These are phyloP conservation scores for Podospora australis DNA, from an alignment of 495 filamentous ascomycete genomes.

Conservation along the genomic window DNA sequence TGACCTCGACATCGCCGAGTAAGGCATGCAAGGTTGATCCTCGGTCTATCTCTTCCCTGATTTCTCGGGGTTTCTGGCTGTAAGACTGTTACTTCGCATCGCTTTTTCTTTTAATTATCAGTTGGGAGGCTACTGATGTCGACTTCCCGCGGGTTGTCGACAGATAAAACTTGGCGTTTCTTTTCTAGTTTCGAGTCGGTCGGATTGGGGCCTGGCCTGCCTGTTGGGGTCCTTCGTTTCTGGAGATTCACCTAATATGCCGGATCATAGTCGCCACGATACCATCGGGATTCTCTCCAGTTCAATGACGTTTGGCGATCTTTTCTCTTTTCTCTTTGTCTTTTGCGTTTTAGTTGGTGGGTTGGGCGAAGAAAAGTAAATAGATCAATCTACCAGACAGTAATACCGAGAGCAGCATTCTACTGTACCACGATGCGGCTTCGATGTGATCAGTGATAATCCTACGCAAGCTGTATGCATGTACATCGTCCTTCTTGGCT, in stretches of 20 bases:
- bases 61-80: conserved; percentile 13
- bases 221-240: neutral
- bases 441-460: no score
- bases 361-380: conserved; percentile 10
- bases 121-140: conserved; percentile 27
- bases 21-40: neutral
- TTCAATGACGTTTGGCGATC: neutral
- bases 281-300: no score
- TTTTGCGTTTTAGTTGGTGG: conserved; percentile 5
- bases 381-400: conserved; percentile 13
- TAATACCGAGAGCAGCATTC: no score
- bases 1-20: conserved; percentile 96
- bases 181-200: conserved; percentile 32
- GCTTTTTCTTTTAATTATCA: conserved; percentile 3
- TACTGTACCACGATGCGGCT: no score
- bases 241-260: no score
- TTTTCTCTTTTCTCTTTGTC: conserved; percentile 4
- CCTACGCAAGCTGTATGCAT: no score
- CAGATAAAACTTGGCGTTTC: conserved; percentile 6
- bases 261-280: no score
- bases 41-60: neutral
- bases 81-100: conserved; percentile 22
- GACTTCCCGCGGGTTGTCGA: conserved; percentile 6
- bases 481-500: no score
- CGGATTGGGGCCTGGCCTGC: conserved; percentile 8